A percentile compares a stretch with the other conserved stretches of the same genome.
phyloP scores from a whole-genome alignment of 495 filamentous ascomycete species.

The Hypoxylon lienhwacheense region DNA sequence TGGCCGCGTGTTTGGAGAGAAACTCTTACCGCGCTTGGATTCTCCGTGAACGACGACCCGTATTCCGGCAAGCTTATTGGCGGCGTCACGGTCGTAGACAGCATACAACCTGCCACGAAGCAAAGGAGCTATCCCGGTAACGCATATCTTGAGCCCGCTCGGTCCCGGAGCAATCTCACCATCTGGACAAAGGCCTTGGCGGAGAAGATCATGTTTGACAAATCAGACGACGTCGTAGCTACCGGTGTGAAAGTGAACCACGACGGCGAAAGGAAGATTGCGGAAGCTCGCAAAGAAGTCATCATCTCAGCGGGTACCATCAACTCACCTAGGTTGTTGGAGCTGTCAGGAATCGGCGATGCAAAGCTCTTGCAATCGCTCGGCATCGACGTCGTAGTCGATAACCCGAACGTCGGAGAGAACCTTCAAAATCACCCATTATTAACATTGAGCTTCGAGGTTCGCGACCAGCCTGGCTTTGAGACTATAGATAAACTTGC shows the following conservation, averaged over 20 bases:
- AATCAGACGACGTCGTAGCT: conserved; percentile 22
- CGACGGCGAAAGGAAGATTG: conserved; percentile 45
- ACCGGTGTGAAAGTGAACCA: conserved; percentile 50
- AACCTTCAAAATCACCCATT: conserved; percentile 46
- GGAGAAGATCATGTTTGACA: conserved; percentile 47
- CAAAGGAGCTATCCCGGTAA: conserved; percentile 34
- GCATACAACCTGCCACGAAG: conserved; percentile 41
- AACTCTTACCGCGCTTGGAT: conserved; percentile 31
- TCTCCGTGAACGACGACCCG: conserved; percentile 6
- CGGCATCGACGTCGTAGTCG: conserved; percentile 47
- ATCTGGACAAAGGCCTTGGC: conserved; percentile 44
- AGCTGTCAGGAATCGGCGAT: conserved; percentile 61
- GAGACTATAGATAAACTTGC: background rate
- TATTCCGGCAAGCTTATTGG: conserved; percentile 37
- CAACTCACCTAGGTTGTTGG: conserved; percentile 56
- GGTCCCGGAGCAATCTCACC: conserved; percentile 43
- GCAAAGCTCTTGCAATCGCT: conserved; percentile 46
- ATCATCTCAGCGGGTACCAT: conserved; percentile 54
- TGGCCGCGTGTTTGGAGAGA: conserved; percentile 35
- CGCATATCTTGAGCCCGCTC: conserved; percentile 35
- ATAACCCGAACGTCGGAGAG: conserved; percentile 54
- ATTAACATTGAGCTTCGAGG: conserved; percentile 2
- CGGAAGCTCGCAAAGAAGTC: conserved; percentile 56
- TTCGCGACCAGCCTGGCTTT: conserved; percentile 39
- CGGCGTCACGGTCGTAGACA: conserved; percentile 33